phyloP scores from a whole-genome alignment of 495 filamentous ascomycete genomes.

The Talaromyces thailandensis region DNA sequence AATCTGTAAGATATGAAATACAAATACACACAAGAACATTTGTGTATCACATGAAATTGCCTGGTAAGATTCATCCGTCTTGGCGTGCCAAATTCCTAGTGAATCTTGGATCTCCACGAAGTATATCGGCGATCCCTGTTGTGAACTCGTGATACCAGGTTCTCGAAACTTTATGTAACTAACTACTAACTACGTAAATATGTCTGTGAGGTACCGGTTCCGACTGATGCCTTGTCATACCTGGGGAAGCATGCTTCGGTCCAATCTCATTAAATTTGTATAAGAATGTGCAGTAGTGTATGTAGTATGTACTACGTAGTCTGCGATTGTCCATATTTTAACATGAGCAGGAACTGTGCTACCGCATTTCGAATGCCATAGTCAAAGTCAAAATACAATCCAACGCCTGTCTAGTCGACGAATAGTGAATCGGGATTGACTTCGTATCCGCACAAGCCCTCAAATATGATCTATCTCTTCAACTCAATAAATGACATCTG shows the following conservation, averaged over 20 bases:
- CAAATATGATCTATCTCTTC: not conserved
- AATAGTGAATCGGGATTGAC: not conserved
- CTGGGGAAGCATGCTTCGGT: not conserved
- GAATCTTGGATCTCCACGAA: not conserved
- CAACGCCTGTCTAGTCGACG: not conserved
- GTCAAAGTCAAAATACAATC: not conserved
- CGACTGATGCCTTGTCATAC: not conserved
- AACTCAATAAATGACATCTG: not conserved
- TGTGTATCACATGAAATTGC: not conserved
- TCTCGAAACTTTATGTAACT: not conserved
- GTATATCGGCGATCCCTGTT: not conserved
- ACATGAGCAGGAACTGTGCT: not conserved
- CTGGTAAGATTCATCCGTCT: not conserved
- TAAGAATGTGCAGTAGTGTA: too few relatives aligned
- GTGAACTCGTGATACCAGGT: not conserved
- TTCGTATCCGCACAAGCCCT: not conserved
- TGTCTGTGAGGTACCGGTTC: not conserved
- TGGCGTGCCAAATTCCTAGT: not conserved
- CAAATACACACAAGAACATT: not conserved
- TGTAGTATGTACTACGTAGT: too few relatives aligned
- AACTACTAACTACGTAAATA: not conserved
- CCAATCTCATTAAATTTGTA: not conserved
- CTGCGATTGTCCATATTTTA: not conserved
- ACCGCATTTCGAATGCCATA: not conserved
- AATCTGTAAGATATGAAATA: not conserved